phyloP scores from a whole-genome alignment of 2,329 filamentous ascomycete species.

The Curvularia eragrostidis region DNA sequence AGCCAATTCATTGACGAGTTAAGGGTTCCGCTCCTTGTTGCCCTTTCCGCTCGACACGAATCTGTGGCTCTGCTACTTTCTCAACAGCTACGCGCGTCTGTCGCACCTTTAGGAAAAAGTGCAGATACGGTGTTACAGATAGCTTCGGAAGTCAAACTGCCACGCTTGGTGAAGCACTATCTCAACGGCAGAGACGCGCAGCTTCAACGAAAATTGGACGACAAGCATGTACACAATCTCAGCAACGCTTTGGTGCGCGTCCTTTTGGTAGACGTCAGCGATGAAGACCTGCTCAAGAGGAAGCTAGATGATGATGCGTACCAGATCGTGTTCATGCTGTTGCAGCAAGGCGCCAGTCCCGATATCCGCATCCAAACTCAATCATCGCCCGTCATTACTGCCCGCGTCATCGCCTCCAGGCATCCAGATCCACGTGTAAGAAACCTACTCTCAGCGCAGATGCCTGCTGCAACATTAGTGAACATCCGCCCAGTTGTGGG shows the following conservation, averaged over 20 bases:
- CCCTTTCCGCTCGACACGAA: slow-evolving; percentile 18
- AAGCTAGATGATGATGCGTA: slow-evolving; percentile 20
- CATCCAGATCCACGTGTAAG: slow-evolving; percentile 23
- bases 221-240: slow-evolving; percentile 7
- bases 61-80: slow-evolving; percentile 21
- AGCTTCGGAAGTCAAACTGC: slow-evolving; percentile 17
- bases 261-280: slow-evolving; percentile 7
- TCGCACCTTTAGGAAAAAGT: not conserved
- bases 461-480: not conserved
- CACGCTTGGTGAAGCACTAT: slow-evolving; percentile 18
- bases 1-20: slow-evolving; percentile 15
- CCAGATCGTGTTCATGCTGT: slow-evolving; percentile 23
- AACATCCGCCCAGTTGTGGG: slow-evolving; percentile 1
- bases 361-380: slow-evolving; percentile 14
- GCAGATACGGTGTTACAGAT: slow-evolving; percentile 19
- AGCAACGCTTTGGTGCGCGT: slow-evolving; percentile 15
- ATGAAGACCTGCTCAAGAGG: slow-evolving; percentile 14
- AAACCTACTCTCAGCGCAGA: slow-evolving; percentile 2
- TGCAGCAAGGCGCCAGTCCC: slow-evolving; percentile 19
- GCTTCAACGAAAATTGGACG: slow-evolving; percentile 5
- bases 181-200: slow-evolving; percentile 8
- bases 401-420: slow-evolving; percentile 14
- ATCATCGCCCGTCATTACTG: slow-evolving; percentile 5
- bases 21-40: slow-evolving; percentile 12
- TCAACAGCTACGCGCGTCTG: slow-evolving; percentile 11